Conservation (phyloP, 371 early-diverging fungal genomes). For the Fennellomyces sp. region DNA sequence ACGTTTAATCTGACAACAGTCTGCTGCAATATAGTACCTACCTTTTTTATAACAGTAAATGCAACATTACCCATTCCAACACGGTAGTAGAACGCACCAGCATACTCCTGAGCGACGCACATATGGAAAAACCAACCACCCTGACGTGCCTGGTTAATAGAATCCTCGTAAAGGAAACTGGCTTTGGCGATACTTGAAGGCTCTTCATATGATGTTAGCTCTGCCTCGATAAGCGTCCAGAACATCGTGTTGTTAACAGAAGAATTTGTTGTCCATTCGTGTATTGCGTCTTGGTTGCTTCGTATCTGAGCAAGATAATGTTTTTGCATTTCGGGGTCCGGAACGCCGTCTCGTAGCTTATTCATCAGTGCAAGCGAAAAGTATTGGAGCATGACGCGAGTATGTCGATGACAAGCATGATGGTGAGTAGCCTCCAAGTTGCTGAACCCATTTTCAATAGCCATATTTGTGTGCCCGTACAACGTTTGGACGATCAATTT, state of each 20-base stretch:
- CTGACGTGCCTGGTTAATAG: conserved; percentile 37
- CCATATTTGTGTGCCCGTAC: conserved; percentile 39
- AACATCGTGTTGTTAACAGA: conserved; percentile 28
- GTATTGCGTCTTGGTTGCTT: conserved; percentile 25
- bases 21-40: conserved; percentile 16
- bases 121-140: conserved; percentile 35
- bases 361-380: conserved; percentile 40
- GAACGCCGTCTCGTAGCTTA: conserved; percentile 19
- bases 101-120: conserved; percentile 37
- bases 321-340: conserved; percentile 7
- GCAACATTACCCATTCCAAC: conserved; percentile 37
- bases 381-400: conserved; percentile 26
- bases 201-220: conserved; percentile 17
- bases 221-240: conserved; percentile 41
- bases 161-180: conserved; percentile 35
- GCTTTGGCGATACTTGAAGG: conserved; percentile 15
- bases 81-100: conserved; percentile 37
- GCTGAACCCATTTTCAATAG: conserved; percentile 30
- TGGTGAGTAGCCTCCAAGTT: conserved; percentile 24
- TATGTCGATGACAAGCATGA: conserved; percentile 39
- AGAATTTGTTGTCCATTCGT: conserved; percentile 25
- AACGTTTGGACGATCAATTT: conserved; percentile 36
- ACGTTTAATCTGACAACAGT: background rate
- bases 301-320: conserved; percentile 20
- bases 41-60: conserved; percentile 33